Base-by-base conservation (phyloP, 169 alveolate species). In the Plasmodium relictum region DNA sequence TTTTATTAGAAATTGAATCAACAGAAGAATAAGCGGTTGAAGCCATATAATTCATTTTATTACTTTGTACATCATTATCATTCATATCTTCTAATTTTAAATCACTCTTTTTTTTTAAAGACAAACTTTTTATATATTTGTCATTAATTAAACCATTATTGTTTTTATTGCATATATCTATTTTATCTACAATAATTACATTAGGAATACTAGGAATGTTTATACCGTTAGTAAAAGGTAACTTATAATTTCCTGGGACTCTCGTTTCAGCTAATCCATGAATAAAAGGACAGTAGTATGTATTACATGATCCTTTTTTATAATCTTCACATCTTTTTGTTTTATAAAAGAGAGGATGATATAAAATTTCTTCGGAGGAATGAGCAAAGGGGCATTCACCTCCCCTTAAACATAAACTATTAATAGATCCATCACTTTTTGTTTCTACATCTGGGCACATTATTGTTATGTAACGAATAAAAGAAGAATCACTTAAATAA, bases 341-440 rank as follows among this genome's bases (percentile, higher is more conserved):
- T 93, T 97, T 97, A 88, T 96, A 97, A 56, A 95, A 94, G 65
- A 97, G 92, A 0, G 98, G 98, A 71, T 97, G 98, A 73, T 97
- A 97, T 50, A 94, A 88, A 22, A 96, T 96, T 93, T 97, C 98
- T 56, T 96, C 98, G 61, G 94, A 85, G 41, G 97, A 94, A 80
- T 97, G 98, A 0, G 98, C 98, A 73, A 96, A 97, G 58, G 97
- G 96, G 66, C 98, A 97, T 71, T 93, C 94, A 58, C 95, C 96
- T 1, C 98, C 98, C 37, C 98, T 85, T 9, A 94, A 95, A 68
- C 98, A 96, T 26, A 95, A 89, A 41, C 96, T 92, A 52, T 80
- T 78, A 54, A 95, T 86, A 78, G 92, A 74, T 41, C 97, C 98
- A 88, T 96, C 94, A 45, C 92, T 72, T 74, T 92, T 73, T 68